These are phyloP conservation scores for Malus hybrid DNA, from an alignment of 331 rosid genomes.

Conservation along the genomic window DNA sequence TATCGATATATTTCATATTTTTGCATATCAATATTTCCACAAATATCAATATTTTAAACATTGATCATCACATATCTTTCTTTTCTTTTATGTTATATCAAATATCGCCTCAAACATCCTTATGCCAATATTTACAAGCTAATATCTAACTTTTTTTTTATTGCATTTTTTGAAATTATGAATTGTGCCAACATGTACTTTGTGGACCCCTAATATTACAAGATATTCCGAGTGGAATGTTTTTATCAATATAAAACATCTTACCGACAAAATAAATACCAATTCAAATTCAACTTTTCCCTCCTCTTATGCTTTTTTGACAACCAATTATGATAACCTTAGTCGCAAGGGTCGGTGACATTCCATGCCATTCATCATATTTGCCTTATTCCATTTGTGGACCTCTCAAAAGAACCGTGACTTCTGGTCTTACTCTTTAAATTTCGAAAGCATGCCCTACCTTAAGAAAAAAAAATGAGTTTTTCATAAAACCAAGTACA, in stretches of 20 bases:
- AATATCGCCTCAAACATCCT: no score
- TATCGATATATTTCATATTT: no score
- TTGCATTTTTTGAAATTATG: no score
- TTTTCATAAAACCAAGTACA: no score
- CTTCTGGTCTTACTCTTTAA: neutral
- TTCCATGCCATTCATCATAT: neutral
- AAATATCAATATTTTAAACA: no score
- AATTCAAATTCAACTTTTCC: conserved; percentile 26
- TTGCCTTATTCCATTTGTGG: neutral
- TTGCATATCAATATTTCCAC: no score
- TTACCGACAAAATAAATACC: neutral
- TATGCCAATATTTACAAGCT: no score
- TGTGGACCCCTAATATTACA: no score
- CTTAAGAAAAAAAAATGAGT: neutral
- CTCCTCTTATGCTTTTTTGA: neutral
- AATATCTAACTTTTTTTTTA: no score
- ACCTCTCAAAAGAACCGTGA: neutral
- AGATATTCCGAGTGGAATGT: neutral
- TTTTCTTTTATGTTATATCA: no score
- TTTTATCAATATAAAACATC: neutral
- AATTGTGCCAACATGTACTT: no score
- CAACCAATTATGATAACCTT: neutral
- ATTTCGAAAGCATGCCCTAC: neutral
- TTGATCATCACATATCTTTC: no score
- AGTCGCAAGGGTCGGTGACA: neutral